Conservation (phyloP, 306 rosid genomes). For the Boehmeria nivea region DNA sequence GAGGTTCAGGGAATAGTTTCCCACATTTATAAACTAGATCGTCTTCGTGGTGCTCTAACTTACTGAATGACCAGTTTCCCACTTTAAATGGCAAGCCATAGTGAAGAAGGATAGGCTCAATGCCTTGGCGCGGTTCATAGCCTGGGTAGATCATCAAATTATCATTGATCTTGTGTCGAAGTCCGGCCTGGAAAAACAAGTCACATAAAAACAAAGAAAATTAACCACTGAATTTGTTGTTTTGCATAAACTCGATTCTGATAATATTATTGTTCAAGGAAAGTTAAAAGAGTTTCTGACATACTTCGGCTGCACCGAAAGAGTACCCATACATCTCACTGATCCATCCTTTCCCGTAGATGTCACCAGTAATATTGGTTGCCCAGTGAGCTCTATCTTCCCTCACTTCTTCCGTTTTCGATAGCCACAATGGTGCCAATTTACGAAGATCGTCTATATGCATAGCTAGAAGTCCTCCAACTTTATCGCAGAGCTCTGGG, state of each 20-base stretch:
- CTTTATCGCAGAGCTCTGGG: constrained; percentile 93
- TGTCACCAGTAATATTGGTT: constrained; percentile 90
- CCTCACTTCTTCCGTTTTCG: constrained; percentile 93
- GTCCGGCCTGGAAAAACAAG: constrained; percentile 61
- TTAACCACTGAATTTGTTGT: constrained; percentile 2
- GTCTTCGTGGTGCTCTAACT: constrained; percentile 77
- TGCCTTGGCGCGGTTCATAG: constrained; percentile 67
- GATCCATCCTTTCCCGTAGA: constrained; percentile 90
- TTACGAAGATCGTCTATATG: constrained; percentile 85
- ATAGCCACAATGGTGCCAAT: constrained; percentile 98
- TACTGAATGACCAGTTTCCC: constrained; percentile 93
- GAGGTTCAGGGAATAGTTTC: constrained; percentile 88
- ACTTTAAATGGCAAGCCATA: constrained; percentile 80
- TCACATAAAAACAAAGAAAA: constrained; percentile 12
- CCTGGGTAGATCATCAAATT: constrained; percentile 97
- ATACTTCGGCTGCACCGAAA: constrained; percentile 96
- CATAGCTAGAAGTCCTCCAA: constrained; percentile 91
- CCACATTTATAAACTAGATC: constrained; percentile 72
- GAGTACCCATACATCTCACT: constrained; percentile 99
- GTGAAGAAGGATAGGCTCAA: constrained; percentile 92
- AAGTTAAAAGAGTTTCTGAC: constrained; percentile 12
- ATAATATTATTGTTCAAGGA: neutral
- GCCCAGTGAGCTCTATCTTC: constrained; percentile 91
- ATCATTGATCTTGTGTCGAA: constrained; percentile 93
- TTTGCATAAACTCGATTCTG: neutral